Evolutionary conservation across 2,329 filamentous ascomycete species (phyloP).

Genomic region (Aspergillus sp.): DNA sequence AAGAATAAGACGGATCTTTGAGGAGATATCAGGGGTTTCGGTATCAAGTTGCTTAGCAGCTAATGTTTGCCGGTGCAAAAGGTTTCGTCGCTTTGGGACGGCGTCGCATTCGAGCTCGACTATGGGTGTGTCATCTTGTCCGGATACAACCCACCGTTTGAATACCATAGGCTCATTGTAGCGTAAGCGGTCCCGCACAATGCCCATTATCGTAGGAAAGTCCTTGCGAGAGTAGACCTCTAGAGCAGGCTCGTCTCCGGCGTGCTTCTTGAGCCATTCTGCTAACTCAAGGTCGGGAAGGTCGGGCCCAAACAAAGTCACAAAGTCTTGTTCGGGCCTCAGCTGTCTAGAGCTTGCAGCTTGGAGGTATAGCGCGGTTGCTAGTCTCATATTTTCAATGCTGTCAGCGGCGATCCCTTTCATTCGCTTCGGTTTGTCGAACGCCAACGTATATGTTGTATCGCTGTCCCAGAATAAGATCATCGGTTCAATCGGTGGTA

Average conservation of each 20-base stretch:
- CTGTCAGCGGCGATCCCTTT: constrained; percentile 16
- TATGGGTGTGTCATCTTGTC: constrained; percentile 1
- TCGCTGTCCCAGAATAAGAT: constrained; percentile 34
- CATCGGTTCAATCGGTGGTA: constrained; percentile 25
- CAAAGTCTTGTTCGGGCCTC: constrained; percentile 23
- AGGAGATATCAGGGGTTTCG: constrained; percentile 4
- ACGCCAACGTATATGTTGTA: constrained; percentile 22
- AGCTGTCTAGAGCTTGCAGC: constrained; percentile 19
- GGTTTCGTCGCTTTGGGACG: constrained; percentile 31
- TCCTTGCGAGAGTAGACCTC: constrained; percentile 24
- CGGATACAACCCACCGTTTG: constrained; percentile 25
- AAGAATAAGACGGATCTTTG: constrained; percentile 25
- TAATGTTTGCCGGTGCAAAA: constrained; percentile 24
- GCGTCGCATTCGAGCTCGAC: constrained; percentile 31
- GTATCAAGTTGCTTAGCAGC: constrained; percentile 11
- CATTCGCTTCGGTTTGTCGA: constrained; percentile 17
- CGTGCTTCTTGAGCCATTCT: constrained; percentile 25
- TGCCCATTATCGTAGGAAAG: constrained; percentile 15
- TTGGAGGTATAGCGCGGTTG: constrained; percentile 31
- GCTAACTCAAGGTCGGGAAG: constrained; percentile 19
- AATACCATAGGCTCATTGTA: constrained; percentile 31
- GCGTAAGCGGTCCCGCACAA: constrained; percentile 30
- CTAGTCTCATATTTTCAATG: constrained; percentile 37
- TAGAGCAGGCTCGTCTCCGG: constrained; percentile 24
- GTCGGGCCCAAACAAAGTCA: constrained; percentile 31